Percentiles rank a stretch among this genome's conserved stretches.
Evolutionary conservation across 208 protist genomes (phyloP).

Genomic region (Wallacemonas collosoma): DNA sequence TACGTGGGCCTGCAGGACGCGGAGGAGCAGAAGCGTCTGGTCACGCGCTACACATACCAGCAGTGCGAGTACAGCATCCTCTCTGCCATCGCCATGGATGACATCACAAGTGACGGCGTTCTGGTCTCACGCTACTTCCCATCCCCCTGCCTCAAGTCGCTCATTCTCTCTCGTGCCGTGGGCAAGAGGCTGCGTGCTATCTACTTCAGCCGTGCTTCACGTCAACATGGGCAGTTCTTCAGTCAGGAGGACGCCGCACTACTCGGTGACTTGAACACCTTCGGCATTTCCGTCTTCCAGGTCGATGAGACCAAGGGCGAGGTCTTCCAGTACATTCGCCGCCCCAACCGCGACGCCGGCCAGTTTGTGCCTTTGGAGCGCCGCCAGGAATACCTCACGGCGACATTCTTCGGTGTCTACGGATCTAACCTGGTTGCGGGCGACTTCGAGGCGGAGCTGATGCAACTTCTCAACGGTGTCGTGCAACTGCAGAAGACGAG

Average conservation of each 20-base stretch:
- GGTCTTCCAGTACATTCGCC: constrained; percentile 90
- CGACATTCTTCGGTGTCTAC: constrained; percentile 93
- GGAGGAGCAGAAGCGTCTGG: constrained; percentile 73
- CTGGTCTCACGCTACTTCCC: constrained; percentile 91
- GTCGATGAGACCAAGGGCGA: constrained; percentile 79
- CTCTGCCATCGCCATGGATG: constrained; percentile 84
- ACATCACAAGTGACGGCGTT: constrained; percentile 93
- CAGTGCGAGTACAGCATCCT: constrained; percentile 92
- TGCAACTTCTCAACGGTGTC: constrained; percentile 82
- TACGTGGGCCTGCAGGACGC: constrained; percentile 77
- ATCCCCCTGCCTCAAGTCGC: constrained; percentile 89
- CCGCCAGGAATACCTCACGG: constrained; percentile 84
- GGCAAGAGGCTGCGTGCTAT: constrained; percentile 83
- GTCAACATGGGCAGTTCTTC: constrained; percentile 86
- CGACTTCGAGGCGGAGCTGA: constrained; percentile 91
- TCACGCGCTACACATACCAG: constrained; percentile 80
- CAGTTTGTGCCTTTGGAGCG: constrained; percentile 88
- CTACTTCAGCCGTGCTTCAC: constrained; percentile 83
- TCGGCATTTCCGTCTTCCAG: constrained; percentile 89
- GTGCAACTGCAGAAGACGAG: constrained; percentile 65
- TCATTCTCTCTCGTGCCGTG: constrained; percentile 87
- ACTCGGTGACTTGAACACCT: constrained; percentile 85
- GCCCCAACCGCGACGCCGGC: constrained; percentile 72
- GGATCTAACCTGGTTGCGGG: constrained; percentile 92
- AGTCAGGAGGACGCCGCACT: constrained; percentile 90